Percentiles rank a stretch among this genome's conserved stretches.
These are phyloP conservation scores for Akebia trifoliata DNA, from an alignment of 164 flowering plant species.

Conservation along the genomic window DNA sequence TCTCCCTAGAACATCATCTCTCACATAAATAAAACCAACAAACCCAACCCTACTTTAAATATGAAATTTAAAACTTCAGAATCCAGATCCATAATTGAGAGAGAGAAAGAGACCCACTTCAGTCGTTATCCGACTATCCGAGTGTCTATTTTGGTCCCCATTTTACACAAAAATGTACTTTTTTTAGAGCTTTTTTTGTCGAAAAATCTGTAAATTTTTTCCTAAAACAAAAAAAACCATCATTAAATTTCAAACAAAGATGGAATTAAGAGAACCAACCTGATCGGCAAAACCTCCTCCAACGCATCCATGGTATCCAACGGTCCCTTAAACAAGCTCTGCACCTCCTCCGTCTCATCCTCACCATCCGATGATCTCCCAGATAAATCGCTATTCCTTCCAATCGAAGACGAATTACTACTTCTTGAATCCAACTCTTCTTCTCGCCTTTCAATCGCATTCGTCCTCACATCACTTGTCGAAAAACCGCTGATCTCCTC, in stretches of 20 bases:
- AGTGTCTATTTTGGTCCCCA: no score
- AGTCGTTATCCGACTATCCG: no score
- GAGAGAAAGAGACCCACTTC: no score
- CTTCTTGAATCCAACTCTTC: constrained; percentile 23
- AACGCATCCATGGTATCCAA: constrained; percentile 60
- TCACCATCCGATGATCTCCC: constrained; percentile 26
- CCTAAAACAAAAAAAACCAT: background rate
- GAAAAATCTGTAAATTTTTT: no score
- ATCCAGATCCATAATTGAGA: no score
- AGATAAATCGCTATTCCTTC: constrained; percentile 46
- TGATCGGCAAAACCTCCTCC: constrained; percentile 63
- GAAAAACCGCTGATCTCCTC: constrained; percentile 4
- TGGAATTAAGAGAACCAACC: constrained; percentile 28
- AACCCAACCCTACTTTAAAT: no score
- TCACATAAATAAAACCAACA: no score
- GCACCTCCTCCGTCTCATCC: constrained; percentile 40
- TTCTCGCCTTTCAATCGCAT: constrained; percentile 5
- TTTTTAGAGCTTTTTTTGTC: no score
- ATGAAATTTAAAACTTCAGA: no score
- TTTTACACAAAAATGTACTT: no score
- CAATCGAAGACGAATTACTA: constrained; percentile 56
- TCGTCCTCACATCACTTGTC: background rate
- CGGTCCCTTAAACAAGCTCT: constrained; percentile 61
- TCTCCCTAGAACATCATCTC: no score
- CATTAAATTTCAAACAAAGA: background rate